phyloP scores from a whole-genome alignment of 1,284 basidiomycete genomes.

The Malassezia brasiliensis region DNA sequence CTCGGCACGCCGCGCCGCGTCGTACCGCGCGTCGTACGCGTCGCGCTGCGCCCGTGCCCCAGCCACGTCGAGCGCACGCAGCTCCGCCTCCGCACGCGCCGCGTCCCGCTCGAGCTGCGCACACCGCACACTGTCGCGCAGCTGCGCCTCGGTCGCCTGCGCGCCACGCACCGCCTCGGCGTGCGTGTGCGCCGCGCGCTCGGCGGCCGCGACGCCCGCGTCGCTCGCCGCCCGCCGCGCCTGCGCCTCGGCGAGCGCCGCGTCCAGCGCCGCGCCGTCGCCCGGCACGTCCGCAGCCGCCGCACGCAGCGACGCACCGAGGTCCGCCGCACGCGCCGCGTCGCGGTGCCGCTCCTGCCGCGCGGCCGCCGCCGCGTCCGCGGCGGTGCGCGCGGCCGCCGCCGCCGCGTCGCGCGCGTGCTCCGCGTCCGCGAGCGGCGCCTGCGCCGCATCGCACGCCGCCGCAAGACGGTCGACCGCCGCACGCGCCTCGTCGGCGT shows the following conservation, averaged over 20 bases:
- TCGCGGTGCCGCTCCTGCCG: no score
- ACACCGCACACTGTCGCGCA: conserved; percentile 76
- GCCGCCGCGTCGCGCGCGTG: conserved; percentile 57
- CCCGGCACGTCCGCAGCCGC: background rate
- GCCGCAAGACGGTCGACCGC: conserved; percentile 40
- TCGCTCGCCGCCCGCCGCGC: conserved; percentile 23
- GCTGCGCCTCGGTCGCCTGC: conserved; percentile 53
- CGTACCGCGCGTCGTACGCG: conserved; percentile 74
- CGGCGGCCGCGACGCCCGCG: conserved; percentile 22
- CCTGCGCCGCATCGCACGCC: conserved; percentile 58
- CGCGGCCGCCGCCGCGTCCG: background rate
- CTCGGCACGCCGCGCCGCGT: conserved; percentile 61
- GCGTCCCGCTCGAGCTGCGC: conserved; percentile 64
- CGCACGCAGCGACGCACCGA: background rate
- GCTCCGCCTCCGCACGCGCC: conserved; percentile 60
- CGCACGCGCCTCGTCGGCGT: background rate
- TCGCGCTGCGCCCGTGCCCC: conserved; percentile 50
- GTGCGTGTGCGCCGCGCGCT: conserved; percentile 26
- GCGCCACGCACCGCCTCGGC: conserved; percentile 48
- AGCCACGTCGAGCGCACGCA: conserved; percentile 52
- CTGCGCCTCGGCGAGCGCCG: conserved; percentile 36
- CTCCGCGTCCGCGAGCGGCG: conserved; percentile 62
- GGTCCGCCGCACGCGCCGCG: background rate
- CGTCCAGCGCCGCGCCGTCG: conserved; percentile 49
- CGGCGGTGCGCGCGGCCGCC: conserved; percentile 47